phyloP scores from a whole-genome alignment of 2,329 filamentous ascomycete genomes.

The Exophiala viscosa region DNA sequence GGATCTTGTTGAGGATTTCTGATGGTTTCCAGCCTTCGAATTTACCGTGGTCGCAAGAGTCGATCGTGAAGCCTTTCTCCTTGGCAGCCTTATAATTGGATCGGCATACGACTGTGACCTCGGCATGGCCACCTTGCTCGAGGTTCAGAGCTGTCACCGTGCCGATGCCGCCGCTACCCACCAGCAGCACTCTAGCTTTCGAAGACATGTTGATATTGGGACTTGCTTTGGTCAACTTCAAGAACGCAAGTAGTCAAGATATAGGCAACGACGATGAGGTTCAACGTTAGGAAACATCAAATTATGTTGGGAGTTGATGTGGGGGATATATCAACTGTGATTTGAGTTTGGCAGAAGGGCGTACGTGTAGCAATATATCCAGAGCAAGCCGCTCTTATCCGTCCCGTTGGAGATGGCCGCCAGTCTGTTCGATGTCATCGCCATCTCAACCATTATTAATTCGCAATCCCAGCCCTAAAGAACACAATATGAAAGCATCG shows the following conservation, averaged over 20 bases:
- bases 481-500: too few species aligned
- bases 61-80: conserved; percentile 52
- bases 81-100: conserved; percentile 54
- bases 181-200: conserved; percentile 47
- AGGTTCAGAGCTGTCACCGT: conserved; percentile 56
- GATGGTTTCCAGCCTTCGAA: conserved; percentile 51
- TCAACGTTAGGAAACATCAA: too few species aligned
- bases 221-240: too few species aligned
- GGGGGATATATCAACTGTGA: too few species aligned
- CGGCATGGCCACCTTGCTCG: conserved; percentile 49
- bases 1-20: conserved; percentile 48
- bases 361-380: background rate
- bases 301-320: too few species aligned
- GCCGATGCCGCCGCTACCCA: conserved; percentile 58
- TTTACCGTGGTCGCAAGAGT: conserved; percentile 50
- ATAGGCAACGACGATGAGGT: too few species aligned
- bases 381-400: background rate
- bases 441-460: too few species aligned
- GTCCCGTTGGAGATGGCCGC: background rate
- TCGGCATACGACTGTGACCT: conserved; percentile 54
- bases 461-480: too few species aligned
- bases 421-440: background rate
- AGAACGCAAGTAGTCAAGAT: too few species aligned
- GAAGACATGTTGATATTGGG: conserved; percentile 18
- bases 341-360: background rate